These are phyloP conservation scores for Lentinus brumalis DNA, from an alignment of 768 basidiomycete species.

Conservation along the genomic window DNA sequence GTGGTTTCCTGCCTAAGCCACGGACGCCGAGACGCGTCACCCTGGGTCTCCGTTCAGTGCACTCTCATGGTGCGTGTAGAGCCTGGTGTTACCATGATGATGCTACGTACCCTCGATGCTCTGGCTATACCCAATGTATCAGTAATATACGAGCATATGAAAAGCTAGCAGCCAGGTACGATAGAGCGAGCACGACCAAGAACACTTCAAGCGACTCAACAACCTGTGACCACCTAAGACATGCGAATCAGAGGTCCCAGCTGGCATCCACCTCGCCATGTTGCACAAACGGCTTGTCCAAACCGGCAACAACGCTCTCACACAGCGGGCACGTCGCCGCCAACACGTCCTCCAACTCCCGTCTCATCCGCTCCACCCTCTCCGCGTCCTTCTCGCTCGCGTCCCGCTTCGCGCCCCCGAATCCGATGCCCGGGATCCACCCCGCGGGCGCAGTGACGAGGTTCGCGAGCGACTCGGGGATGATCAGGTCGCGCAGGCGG, in stretches of 20 bases:
- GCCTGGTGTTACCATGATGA: background rate
- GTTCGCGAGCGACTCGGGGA: slow-evolving; percentile 90
- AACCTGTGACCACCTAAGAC: background rate
- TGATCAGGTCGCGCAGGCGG: slow-evolving; percentile 84
- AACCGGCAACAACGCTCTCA: slow-evolving; percentile 80
- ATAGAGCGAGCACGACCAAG: background rate
- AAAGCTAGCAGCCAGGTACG: background rate
- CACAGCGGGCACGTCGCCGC: slow-evolving; percentile 92
- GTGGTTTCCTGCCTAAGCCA: too few relatives aligned
- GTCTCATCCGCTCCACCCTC: slow-evolving; percentile 71
- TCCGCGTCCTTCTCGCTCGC: slow-evolving; percentile 53
- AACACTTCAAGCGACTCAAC: background rate
- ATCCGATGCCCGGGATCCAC: slow-evolving; percentile 74
- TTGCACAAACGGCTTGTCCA: slow-evolving; percentile 86
- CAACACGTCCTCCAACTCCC: slow-evolving; percentile 87
- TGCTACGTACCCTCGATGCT: background rate
- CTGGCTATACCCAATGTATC: background rate
- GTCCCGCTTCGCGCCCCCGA: slow-evolving; percentile 42
- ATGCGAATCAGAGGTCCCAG: slow-evolving; percentile 60
- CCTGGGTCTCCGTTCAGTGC: too few relatives aligned
- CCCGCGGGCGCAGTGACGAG: slow-evolving; percentile 72
- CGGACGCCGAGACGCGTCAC: too few relatives aligned
- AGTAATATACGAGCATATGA: background rate
- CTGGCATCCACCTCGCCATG: slow-evolving; percentile 78
- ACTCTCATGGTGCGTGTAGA: too few relatives aligned